phyloP scores from a whole-genome alignment of 2,329 filamentous ascomycete species.

The Bertia moriformis region DNA sequence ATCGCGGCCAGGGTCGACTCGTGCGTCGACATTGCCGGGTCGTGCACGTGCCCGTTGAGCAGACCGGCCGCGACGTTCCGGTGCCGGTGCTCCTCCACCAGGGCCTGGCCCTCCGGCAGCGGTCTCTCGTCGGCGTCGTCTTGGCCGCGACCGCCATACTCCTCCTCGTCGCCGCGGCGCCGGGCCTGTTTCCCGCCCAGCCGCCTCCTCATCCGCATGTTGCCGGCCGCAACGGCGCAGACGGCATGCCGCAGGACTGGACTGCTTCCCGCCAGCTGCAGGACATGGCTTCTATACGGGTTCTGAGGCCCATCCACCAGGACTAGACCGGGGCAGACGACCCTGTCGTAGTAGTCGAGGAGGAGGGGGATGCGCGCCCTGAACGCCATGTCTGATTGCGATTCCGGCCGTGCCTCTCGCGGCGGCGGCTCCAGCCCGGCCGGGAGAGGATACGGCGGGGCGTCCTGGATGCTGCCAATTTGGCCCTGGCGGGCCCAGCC shows the following conservation, averaged over 20 bases:
- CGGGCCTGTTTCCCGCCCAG: constrained; percentile 42
- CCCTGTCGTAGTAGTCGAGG: no score
- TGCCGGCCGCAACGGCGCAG: constrained; percentile 76
- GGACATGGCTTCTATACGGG: constrained; percentile 71
- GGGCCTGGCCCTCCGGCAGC: constrained; percentile 44
- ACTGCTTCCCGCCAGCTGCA: constrained; percentile 63
- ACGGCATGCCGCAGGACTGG: constrained; percentile 83
- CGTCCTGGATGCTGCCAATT: no score
- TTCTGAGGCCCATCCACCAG: no score
- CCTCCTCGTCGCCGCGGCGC: constrained; percentile 35
- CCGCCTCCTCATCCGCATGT: constrained; percentile 70
- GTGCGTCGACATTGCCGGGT: constrained; percentile 59
- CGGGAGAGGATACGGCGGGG: no score
- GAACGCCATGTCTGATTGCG: no score
- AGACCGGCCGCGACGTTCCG: constrained; percentile 65
- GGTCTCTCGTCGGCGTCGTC: constrained; percentile 27
- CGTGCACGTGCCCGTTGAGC: constrained; percentile 70
- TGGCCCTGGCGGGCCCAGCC: no score
- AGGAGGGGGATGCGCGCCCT: no score
- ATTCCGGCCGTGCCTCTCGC: no score
- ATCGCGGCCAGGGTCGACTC: constrained; percentile 81
- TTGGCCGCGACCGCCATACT: constrained; percentile 28
- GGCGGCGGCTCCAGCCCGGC: no score
- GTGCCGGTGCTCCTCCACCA: constrained; percentile 74
- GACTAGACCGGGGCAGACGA: no score